phyloP scores from a whole-genome alignment of 768 basidiomycete genomes.

The Mycena polygramma region DNA sequence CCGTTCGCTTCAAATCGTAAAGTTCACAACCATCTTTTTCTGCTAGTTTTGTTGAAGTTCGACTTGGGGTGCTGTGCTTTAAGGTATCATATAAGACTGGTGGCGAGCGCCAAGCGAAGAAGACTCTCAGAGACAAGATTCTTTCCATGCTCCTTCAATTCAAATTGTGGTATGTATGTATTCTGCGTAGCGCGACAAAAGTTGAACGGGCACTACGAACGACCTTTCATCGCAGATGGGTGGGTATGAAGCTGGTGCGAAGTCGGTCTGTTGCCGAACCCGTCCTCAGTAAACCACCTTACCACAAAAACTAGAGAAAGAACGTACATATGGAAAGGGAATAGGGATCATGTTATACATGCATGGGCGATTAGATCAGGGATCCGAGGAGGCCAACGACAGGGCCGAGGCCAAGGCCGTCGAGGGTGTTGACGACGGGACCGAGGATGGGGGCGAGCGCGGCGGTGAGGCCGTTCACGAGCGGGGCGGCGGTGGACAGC shows the following conservation, averaged over 20 bases:
- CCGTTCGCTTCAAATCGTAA: no score
- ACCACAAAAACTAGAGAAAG: neutral
- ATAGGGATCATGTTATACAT: neutral
- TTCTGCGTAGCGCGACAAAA: neutral
- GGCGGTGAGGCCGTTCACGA: slow-evolving; percentile 33
- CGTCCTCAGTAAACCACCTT: neutral
- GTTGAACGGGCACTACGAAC: neutral
- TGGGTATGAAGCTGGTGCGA: slow-evolving; percentile 1
- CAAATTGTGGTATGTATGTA: neutral
- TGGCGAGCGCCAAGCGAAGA: no score
- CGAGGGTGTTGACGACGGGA: slow-evolving; percentile 15
- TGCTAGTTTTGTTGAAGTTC: no score
- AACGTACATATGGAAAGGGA: slow-evolving; percentile 15
- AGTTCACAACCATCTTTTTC: no score
- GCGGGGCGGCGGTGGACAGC: slow-evolving; percentile 20
- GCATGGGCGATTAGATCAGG: neutral
- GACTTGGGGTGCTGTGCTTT: no score
- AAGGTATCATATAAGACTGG: no score
- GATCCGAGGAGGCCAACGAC: slow-evolving; percentile 15
- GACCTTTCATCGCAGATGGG: slow-evolving; percentile 8
- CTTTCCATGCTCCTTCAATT: neutral
- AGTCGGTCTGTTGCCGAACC: neutral
- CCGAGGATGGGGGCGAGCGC: slow-evolving; percentile 22
- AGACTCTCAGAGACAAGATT: no score
- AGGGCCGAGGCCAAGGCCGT: slow-evolving; percentile 31